A percentile compares a stretch with the other conserved stretches of the same genome.
Conservation (phyloP, 306 rosid genomes). For the Corylus avellana region DNA sequence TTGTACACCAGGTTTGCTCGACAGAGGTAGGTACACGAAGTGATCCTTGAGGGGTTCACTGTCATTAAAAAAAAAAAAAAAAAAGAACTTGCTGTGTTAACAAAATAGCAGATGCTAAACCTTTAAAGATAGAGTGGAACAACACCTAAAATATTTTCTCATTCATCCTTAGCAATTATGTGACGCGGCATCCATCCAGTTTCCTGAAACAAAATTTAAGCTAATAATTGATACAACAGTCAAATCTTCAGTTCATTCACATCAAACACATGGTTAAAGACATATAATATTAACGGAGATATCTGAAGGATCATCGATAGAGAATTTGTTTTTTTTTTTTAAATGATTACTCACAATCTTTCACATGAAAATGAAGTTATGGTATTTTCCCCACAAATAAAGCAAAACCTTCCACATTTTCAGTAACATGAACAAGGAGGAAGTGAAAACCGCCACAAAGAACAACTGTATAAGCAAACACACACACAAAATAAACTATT, state of each 20-base stretch:
- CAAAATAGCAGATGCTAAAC: slow-evolving; percentile 33
- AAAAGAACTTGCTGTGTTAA: slow-evolving; percentile 17
- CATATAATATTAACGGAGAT: not conserved
- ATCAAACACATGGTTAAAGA: not conserved
- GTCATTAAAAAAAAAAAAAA: not conserved
- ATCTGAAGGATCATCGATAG: not conserved
- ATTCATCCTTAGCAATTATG: slow-evolving; percentile 67
- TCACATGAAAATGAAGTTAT: not conserved
- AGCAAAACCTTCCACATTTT: not conserved
- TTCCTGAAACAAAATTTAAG: slow-evolving; percentile 41
- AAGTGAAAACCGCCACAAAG: not conserved
- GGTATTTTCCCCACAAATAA: not conserved
- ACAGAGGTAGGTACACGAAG: too few relatives aligned
- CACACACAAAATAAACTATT: not conserved
- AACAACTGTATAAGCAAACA: not conserved
- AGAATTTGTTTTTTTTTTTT: not conserved
- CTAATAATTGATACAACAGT: not conserved
- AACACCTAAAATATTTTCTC: slow-evolving; percentile 53
- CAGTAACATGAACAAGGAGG: not conserved
- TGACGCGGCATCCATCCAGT: slow-evolving; percentile 91
- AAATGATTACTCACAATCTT: not conserved
- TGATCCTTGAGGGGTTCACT: too few relatives aligned
- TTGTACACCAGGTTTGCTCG: too few relatives aligned
- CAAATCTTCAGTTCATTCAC: not conserved
- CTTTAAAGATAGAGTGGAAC: slow-evolving; percentile 88